phyloP scores from a whole-genome alignment of 306 rosid genomes.

The Sechiopsis laciniata region DNA sequence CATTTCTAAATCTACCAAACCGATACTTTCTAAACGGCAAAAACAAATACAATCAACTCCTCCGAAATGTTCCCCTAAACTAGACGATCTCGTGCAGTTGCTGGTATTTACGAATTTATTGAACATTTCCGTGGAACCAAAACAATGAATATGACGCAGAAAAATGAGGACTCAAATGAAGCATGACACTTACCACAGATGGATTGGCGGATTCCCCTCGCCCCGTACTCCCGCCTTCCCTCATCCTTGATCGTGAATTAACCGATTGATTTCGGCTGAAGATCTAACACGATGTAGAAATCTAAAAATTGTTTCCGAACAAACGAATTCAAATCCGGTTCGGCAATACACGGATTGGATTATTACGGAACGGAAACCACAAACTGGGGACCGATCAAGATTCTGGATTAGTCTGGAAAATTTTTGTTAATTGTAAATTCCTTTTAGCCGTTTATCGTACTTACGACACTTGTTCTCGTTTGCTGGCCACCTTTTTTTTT shows the following conservation, averaged over 20 bases:
- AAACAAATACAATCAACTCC: not conserved
- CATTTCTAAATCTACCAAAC: not conserved
- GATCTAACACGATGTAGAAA: not conserved
- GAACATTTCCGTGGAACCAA: not conserved
- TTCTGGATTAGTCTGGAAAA: not conserved
- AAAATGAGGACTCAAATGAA: not conserved
- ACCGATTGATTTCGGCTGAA: conserved; percentile 12
- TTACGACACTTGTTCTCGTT: not conserved
- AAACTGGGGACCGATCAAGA: not conserved
- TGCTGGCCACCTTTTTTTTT: not conserved
- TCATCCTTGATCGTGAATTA: conserved; percentile 19
- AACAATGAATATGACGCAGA: not conserved
- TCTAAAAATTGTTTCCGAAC: not conserved
- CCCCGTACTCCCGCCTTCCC: conserved; percentile 21
- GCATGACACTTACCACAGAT: conserved; percentile 37
- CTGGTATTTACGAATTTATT: not conserved
- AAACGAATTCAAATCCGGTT: not conserved
- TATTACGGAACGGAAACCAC: not conserved
- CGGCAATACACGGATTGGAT: not conserved
- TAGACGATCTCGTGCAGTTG: not conserved
- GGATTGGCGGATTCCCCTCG: conserved; percentile 36
- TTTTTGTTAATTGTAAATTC: not conserved
- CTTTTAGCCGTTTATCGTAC: not conserved
- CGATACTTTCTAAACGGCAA: not conserved
- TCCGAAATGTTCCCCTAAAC: not conserved